phyloP scores from a whole-genome alignment of 2,329 filamentous ascomycete genomes.

The Scolecobasidium constrictum region DNA sequence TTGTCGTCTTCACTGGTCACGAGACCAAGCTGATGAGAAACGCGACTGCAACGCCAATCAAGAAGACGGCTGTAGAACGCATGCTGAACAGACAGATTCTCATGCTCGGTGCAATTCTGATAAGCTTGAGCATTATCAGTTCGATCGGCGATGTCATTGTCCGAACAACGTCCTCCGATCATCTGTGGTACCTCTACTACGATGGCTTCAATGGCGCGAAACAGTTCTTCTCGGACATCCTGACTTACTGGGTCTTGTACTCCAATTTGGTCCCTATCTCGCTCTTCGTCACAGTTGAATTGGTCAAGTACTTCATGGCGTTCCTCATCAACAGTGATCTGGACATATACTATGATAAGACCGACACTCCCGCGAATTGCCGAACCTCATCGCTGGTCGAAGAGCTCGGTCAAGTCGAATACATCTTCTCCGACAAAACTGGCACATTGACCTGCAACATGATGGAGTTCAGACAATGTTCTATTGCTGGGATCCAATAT shows the following conservation, averaged over 20 bases:
- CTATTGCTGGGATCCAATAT: constrained; percentile 89
- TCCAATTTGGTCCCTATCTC: constrained; percentile 95
- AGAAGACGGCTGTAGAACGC: constrained; percentile 88
- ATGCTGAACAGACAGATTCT: constrained; percentile 91
- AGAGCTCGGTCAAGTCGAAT: constrained; percentile 95
- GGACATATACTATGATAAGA: constrained; percentile 95
- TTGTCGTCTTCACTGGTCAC: constrained; percentile 94
- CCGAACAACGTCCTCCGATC: constrained; percentile 49
- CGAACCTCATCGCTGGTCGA: constrained; percentile 93
- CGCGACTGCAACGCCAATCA: constrained; percentile 92
- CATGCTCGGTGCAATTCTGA: constrained; percentile 73
- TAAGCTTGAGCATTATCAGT: constrained; percentile 77
- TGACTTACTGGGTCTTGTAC: constrained; percentile 98
- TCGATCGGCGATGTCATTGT: constrained; percentile 84
- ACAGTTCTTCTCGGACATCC: constrained; percentile 86
- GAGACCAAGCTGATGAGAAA: constrained; percentile 99
- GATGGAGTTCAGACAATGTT: constrained; percentile 97
- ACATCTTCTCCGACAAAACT: constrained; percentile 97
- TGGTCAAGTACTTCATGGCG: constrained; percentile 98
- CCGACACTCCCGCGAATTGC: constrained; percentile 89
- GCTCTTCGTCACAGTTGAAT: constrained; percentile 91
- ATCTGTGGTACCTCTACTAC: constrained; percentile 65
- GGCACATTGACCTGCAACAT: constrained; percentile 95
- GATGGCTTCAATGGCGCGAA: constrained; percentile 53
- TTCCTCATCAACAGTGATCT: constrained; percentile 95